Conservation (phyloP, 1,284 basidiomycete genomes). For the Pulveroboletus sp. region DNA sequence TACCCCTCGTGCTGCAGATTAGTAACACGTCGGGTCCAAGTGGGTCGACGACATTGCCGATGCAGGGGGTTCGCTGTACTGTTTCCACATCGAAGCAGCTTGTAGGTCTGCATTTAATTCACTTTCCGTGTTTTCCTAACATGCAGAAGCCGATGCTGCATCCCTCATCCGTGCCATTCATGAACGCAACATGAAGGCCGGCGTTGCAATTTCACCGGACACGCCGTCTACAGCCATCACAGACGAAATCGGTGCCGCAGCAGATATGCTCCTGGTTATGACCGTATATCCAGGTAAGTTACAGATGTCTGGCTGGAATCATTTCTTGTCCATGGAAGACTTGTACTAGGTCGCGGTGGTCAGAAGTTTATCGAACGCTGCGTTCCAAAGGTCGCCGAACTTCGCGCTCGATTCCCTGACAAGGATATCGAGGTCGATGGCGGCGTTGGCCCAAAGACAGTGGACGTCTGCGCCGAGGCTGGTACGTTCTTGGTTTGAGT, state of each 20-base stretch:
- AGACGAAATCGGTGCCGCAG: slow-evolving; percentile 74
- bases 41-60: slow-evolving; percentile 97
- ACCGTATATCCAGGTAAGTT: slow-evolving; percentile 84
- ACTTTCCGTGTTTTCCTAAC: slow-evolving; percentile 7
- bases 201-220: slow-evolving; percentile 92
- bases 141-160: slow-evolving; percentile 64
- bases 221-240: slow-evolving; percentile 86
- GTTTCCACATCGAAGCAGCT: slow-evolving; percentile 97
- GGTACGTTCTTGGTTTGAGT: slow-evolving; percentile 49
- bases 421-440: slow-evolving; percentile 98
- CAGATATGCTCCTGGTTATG: slow-evolving; percentile 97
- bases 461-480: slow-evolving; percentile 87
- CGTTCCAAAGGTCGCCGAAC: slow-evolving; percentile 90
- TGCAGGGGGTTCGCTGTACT: slow-evolving; percentile 94
- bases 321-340: neutral
- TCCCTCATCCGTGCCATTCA: slow-evolving; percentile 80
- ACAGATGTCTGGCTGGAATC: neutral
- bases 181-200: slow-evolving; percentile 81
- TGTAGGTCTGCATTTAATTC: slow-evolving; percentile 50
- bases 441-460: slow-evolving; percentile 90
- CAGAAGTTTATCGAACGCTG: slow-evolving; percentile 97
- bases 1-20: neutral
- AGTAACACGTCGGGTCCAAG: slow-evolving; percentile 43
- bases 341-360: slow-evolving; percentile 75
- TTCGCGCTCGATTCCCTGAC: slow-evolving; percentile 87